Base-by-base conservation (phyloP, 1,139 yeast species). In the Zhuliangozyma blackwelliae region DNA sequence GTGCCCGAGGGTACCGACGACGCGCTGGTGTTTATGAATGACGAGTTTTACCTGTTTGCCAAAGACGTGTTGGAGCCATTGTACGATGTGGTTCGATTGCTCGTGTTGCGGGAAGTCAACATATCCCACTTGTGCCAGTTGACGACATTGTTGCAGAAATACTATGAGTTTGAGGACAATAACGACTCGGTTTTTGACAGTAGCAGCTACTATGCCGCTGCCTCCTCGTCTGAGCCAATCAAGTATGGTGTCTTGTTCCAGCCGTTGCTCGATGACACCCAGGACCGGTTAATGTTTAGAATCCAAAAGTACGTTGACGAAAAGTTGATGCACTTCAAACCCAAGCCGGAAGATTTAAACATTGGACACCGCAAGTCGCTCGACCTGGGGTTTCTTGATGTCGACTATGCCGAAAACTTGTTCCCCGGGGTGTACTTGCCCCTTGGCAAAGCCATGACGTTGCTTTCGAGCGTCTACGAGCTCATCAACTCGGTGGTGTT, bases 381-480 rank as follows among this genome's bases (percentile, higher is more conserved):
- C 23, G 23, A 7, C 23, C 16, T 16, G 16, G 23, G 23, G 23
- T 43, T 43, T 0, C 46, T 68, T 12, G 67, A 65, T 38, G 50
- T 54, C 5, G 74, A 69, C 28, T 61, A 61, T 37, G 51, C 57
- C 7, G 71, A 64, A 4, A 65, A 71, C 39, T 51, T 73, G 44
- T 67, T 75, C 42, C 64, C 69, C 11, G 76, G 72, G 11, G 72
- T 83, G 52, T 89, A 85, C 53, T 79, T 87, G 8, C 96, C 97
- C 1, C 68, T 90, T 38, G 75, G 78, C 2, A 78, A 77, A 40
- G 82, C 96, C 0, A 63, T 89, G 30, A 73, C 85, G 0, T 62
- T 90, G 11, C 63, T 90, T 27, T 82, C 90, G 20, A 85, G 79
- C 51, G 82, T 90, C 19, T 86, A 88, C 54, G 95, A 87, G 51